These are phyloP conservation scores for Xerocomus potaroensis DNA, from an alignment of 768 basidiomycete species.

Conservation along the genomic window DNA sequence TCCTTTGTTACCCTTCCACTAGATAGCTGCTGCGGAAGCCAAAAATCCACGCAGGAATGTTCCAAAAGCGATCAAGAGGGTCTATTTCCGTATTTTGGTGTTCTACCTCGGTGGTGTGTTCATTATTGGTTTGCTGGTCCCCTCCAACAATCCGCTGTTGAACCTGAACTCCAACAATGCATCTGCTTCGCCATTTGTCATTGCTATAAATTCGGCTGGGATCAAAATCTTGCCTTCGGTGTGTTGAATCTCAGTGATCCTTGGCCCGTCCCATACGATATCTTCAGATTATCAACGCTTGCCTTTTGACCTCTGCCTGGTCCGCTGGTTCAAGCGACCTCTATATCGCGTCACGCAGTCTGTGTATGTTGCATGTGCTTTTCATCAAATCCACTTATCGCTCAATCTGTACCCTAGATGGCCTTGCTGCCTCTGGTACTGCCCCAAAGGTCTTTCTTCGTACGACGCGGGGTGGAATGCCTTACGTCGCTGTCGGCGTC, in stretches of 20 bases:
- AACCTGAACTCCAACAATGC: constrained; percentile 37
- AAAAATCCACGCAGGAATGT: constrained; percentile 45
- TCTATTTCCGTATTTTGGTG: constrained; percentile 43
- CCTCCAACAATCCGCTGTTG: constrained; percentile 42
- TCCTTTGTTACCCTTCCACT: background rate
- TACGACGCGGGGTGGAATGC: constrained; percentile 39
- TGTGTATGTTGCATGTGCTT: constrained; percentile 27
- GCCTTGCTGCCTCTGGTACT: constrained; percentile 48
- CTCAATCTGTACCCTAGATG: constrained; percentile 35
- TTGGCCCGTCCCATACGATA: background rate
- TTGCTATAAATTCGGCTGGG: constrained; percentile 51
- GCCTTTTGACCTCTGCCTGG: constrained; percentile 43
- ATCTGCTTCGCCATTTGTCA: constrained; percentile 52
- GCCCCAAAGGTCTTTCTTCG: constrained; percentile 50
- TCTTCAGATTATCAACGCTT: constrained; percentile 34
- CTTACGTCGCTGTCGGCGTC: constrained; percentile 36
- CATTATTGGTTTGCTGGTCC: constrained; percentile 47
- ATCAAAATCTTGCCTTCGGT: constrained; percentile 55
- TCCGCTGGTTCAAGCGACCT: constrained; percentile 39
- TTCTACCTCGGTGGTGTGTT: constrained; percentile 39
- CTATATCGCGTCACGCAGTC: constrained; percentile 36
- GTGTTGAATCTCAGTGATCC: constrained; percentile 3
- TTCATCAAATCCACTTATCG: background rate
- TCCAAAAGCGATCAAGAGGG: constrained; percentile 38
- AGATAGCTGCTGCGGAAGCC: constrained; percentile 46